Base-by-base conservation (phyloP, 2,329 filamentous ascomycete species). In the Furcasterigmium sp. region DNA sequence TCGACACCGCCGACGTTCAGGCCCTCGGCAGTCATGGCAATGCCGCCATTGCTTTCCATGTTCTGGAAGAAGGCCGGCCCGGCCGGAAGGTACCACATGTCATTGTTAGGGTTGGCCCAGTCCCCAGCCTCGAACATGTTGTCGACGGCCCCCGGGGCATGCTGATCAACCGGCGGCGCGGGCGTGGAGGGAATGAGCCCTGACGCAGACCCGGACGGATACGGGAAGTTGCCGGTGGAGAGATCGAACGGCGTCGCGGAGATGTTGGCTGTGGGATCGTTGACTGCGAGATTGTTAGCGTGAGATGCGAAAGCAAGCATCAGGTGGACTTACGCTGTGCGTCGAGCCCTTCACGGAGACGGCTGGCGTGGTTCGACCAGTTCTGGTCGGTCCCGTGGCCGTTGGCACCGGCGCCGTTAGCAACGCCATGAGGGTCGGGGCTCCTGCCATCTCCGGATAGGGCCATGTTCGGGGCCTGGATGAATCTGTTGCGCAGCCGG, bases 401-500 rank as follows among this genome's bases (percentile, higher is more conserved):
- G 37, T 45, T 44, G n/a, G 42, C 23, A 17, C 17, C 43, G 6
- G 17, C 17, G 15, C 44, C 45, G 42, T 58, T 53, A 13, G 46
- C 55, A 6, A 53, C 42, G 7, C 56, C 57, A 17, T 41, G 53
- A 2, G 46, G 42, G 4, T 63, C 56, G n/a, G 69, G 67, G 44
- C 64, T 72, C 51, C 67, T 66, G 3, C 61, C 67, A 37, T 67
- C 67, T 14, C 58, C 62, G 13, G 67, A 66, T 40, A 67, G 62
- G 38, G 63, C 63, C 47, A 69, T 65, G 5, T 71, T 70, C 6
- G 79, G 76, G 50, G 67, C 84, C 64, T 73, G 86, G 59, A 80
- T 89, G 54, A 93, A 88, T 7, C 85, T 78, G 52, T 83, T 82
- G 42, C 86, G 78, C 49, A 91, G 73, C 19, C 86, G 76, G 47